phyloP scores from a whole-genome alignment of 768 basidiomycete species.

The Lactarius sp. region DNA sequence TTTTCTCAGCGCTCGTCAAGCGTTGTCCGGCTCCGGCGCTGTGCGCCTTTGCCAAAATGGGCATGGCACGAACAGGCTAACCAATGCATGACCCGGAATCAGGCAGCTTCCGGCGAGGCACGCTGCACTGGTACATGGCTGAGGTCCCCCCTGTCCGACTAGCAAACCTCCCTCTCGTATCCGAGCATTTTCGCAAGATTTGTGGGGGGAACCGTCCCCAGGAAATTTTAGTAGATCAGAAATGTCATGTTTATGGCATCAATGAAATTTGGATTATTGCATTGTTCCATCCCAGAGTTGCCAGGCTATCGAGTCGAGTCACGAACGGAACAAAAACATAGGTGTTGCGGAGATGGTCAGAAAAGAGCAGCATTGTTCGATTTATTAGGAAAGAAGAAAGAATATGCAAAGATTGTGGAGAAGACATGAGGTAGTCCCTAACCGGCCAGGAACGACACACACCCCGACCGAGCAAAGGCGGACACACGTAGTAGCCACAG shows the following conservation, averaged over 20 bases:
- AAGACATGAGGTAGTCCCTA: neutral
- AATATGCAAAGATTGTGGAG: neutral
- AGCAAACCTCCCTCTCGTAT: neutral
- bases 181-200: neutral
- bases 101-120: neutral
- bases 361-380: conserved; percentile 6
- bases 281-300: neutral
- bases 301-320: neutral
- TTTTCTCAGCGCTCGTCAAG: too few species aligned
- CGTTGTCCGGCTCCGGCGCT: too few species aligned
- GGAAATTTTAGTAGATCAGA: neutral
- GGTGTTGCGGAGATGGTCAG: neutral
- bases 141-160: neutral
- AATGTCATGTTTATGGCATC: too few species aligned
- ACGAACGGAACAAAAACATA: neutral
- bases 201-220: neutral
- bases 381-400: neutral
- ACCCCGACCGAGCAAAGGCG: neutral
- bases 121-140: neutral
- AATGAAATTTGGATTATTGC: neutral
- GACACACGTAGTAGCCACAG: neutral
- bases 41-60: neutral
- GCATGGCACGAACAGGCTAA: neutral
- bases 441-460: neutral
- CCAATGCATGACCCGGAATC: neutral